Conservation (phyloP, 345 rosid genomes). For the Excoecaria cochinchinensis region DNA sequence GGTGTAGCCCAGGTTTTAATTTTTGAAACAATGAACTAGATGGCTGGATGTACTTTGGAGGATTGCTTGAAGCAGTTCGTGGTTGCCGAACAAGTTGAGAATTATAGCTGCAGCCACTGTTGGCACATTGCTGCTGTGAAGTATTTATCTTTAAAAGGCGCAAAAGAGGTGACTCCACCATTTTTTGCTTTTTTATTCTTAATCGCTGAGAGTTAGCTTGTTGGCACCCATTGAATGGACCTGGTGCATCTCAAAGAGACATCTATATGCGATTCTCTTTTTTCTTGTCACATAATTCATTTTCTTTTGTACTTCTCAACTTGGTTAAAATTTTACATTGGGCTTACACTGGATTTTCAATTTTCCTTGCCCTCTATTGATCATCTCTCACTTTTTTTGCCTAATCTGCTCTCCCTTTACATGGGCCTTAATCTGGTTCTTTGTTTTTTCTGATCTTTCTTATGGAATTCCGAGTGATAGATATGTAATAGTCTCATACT, state of each 20-base stretch:
- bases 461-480: not conserved
- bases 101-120: conserved; percentile 69
- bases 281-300: not conserved
- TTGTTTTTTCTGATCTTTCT: not conserved
- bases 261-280: conserved; percentile 4
- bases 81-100: conserved; percentile 56
- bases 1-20: not conserved
- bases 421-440: not conserved
- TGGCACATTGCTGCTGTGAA: conserved; percentile 79
- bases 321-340: not conserved
- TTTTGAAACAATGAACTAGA: conserved; percentile 36
- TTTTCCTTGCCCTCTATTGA: not conserved
- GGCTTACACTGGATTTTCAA: not conserved
- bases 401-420: not conserved
- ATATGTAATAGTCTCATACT: not conserved
- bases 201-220: not conserved
- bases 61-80: conserved; percentile 70
- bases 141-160: conserved; percentile 47
- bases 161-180: conserved; percentile 43
- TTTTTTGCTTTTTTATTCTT: not conserved
- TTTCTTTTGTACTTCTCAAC: not conserved
- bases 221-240: not conserved
- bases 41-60: conserved; percentile 57
- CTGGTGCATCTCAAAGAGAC: not conserved
- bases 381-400: conserved; percentile 9